These are phyloP conservation scores for Roridomyces roridus DNA, from an alignment of 768 basidiomycete species.

Conservation along the genomic window DNA sequence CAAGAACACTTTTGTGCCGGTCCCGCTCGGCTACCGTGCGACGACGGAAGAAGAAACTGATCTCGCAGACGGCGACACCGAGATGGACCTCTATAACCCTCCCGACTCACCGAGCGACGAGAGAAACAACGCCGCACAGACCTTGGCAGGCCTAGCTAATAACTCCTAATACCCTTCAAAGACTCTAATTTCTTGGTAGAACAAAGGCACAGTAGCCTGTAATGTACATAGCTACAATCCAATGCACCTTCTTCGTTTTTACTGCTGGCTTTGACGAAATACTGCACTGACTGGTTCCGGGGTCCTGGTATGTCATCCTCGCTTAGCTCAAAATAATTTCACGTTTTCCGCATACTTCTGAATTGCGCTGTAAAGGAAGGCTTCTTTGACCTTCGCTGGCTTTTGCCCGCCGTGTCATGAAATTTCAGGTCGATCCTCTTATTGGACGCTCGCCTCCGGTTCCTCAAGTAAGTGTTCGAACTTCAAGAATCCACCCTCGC, in stretches of 20 bases:
- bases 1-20: not conserved
- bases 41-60: not conserved
- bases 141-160: not conserved
- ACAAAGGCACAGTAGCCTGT: too few species aligned
- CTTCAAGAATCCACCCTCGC: too few species aligned
- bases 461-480: too few species aligned
- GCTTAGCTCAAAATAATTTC: not conserved
- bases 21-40: conserved; percentile 5
- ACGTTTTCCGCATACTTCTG: not conserved
- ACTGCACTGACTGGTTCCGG: not conserved
- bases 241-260: too few species aligned
- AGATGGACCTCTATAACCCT: not conserved
- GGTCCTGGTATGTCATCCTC: not conserved
- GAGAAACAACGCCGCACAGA: not conserved
- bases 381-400: too few species aligned
- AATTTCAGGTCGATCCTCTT: too few species aligned
- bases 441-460: too few species aligned
- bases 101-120: not conserved
- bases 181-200: not conserved
- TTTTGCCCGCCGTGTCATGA: too few species aligned
- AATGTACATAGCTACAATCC: too few species aligned
- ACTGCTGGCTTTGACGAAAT: too few species aligned
- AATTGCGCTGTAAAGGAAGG: too few species aligned
- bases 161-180: too few species aligned
- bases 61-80: not conserved